A percentile compares a stretch with the other conserved stretches of the same genome.
Conservation (phyloP, 2,329 filamentous ascomycete species). For the Orbilia ellipsospora region DNA sequence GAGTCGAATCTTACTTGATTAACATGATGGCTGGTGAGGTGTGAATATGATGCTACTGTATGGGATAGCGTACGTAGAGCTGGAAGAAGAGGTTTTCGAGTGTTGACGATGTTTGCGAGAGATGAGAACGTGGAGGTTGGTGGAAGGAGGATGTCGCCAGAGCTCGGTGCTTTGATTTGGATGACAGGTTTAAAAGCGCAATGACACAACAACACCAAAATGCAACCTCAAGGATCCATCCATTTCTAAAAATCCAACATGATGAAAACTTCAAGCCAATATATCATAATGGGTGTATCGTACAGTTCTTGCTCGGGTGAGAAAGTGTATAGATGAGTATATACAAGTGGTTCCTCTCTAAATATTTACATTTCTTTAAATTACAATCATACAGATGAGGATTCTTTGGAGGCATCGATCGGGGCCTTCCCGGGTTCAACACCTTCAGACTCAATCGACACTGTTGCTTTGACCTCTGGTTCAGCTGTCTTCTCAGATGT, state of each 20-base stretch:
- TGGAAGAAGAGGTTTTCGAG: neutral
- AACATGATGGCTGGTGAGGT: constrained; percentile 63
- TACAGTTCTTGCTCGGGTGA: constrained; percentile 1
- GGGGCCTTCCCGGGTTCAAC: no score
- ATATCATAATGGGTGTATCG: neutral
- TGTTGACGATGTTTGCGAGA: neutral
- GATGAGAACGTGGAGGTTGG: constrained; percentile 6
- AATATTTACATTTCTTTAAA: neutral
- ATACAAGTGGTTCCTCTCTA: no score
- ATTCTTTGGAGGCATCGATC: neutral
- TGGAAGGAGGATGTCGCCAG: constrained; percentile 9
- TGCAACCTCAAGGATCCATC: constrained; percentile 6
- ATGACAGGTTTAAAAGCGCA: constrained; percentile 35
- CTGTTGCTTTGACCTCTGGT: neutral
- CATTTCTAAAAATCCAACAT: constrained; percentile 5
- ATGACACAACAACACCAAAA: constrained; percentile 42
- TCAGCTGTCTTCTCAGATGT: neutral
- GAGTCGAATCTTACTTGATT: constrained; percentile 65
- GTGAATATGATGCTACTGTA: neutral
- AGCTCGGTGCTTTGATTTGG: neutral
- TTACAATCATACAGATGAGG: neutral
- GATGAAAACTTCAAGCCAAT: neutral
- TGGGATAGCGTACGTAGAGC: neutral
- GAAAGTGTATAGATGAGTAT: neutral
- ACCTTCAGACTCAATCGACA: no score